Base-by-base conservation (phyloP, 2,329 filamentous ascomycete species). In the Phialemoniopsis sp. region DNA sequence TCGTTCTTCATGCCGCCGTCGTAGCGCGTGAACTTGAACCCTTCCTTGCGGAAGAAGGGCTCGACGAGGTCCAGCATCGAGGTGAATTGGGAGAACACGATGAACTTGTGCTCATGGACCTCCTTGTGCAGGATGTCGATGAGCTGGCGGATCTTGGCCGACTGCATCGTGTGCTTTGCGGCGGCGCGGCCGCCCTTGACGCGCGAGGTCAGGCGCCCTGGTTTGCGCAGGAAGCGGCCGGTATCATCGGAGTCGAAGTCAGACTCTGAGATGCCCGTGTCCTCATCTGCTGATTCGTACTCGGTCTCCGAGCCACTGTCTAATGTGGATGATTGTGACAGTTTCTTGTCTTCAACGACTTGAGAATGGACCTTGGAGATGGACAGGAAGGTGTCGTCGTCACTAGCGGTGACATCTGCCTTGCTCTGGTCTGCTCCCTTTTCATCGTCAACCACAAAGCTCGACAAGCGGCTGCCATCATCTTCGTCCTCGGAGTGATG, bases 1-100 rank as follows among this genome's bases (percentile, higher is more conserved):
- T 97, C 91, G 57, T 96, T 96, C 57, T 82, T 80, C 93, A 98
- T 98, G 52, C 82, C 80, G 40, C 93, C 93, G 58, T 98, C 93
- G 63, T 98, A 98, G 39, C 93, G 86, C 13, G 87, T 87, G 57
- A 85, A 95, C 44, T 76, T 76, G 60, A 95, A 84, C 13, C 81
- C 79, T 13, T 85, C 81, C 36, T 80, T 75, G 34, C 76, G 73
- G 43, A 98, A 72, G 63, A 97, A 96, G 3, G 93, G 93, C 58
- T 97, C 89, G 46, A 98, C 82, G 19, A 97, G 81, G 66, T 97
- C 87, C 34, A 98, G 80, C 93, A 98, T 98, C 1, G 89, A 93
- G 1, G 93, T 98, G 65, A 98, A 98, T 54, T 97, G 89, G 2
- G 89, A 95, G 65, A 98, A 98, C 47, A 98, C 89, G 54, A 98